Evolutionary conservation across 2,329 filamentous ascomycete genomes (phyloP), one percentile per base, ranked within the genome.

Genomic region (Nothomitra cinnamomea): DNA sequence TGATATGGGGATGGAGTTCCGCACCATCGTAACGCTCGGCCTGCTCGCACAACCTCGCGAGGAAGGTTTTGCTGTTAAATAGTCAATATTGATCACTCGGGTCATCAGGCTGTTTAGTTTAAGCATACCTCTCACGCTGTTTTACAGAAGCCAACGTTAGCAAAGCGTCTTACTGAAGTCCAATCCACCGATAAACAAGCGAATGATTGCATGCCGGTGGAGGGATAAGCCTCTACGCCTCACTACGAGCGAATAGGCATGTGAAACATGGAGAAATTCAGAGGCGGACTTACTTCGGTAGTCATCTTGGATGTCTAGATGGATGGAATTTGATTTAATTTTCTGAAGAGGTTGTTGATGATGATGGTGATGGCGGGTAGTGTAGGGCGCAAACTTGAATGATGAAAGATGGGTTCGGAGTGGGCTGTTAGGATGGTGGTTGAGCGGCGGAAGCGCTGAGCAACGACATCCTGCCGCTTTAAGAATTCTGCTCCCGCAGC

Each of bases 21-120:
- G 71, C 70, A 81, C 78, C 92, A 90, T 98, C 90, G 76, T 98
- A 98, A 70, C 90, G 90, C 81, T 96, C 92, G 70, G 92, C 92
- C 83, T 98, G 92, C 86, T 96, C 92, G 80, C 92, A 96, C 70
- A 98, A 88, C 77, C 92, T 84, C 73, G 92, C 92, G 72, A 96
- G 87, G 81, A 96, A 96, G 70, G 92, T 96, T 84, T 96, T 96
- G 85, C 88, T 95, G 71, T 69, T 60, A 56, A 58, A 57, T 45
- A 55, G 66, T 74, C 62, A 74, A 66, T 28, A 6, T 15, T 13
- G 12, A 49, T 32, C 3, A 22, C 12, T 24, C 2, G 15, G 10
- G 25, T 17, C 38, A 53, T 24, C 52, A 35, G 12, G 24, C 45
- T 10, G 45, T 32, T 35, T 49, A 17, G 17, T 19, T 49, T 13